Conservation (phyloP, 192 early-diverging fungal species). For the Coemansia sp. region DNA sequence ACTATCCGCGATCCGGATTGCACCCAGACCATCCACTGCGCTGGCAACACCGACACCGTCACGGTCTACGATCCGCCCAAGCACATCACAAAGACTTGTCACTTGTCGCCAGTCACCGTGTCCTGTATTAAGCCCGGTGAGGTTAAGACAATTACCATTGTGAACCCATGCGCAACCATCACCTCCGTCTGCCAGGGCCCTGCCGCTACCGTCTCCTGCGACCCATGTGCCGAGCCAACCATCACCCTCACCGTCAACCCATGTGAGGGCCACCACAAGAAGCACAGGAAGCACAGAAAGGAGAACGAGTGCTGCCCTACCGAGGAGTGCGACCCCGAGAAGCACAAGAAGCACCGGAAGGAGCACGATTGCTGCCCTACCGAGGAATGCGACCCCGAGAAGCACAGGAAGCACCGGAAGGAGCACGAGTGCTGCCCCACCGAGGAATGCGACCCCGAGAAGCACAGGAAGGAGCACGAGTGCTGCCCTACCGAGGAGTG, state of each 20-base stretch:
- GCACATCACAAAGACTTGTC: constrained; percentile 45
- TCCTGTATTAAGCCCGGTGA: constrained; percentile 47
- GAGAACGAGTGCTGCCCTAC: constrained; percentile 4
- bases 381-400: constrained; percentile 21
- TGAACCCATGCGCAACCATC: constrained; percentile 40
- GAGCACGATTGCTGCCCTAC: background rate
- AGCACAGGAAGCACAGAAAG: constrained; percentile 28
- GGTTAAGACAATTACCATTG: constrained; percentile 45
- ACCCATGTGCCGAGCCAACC: constrained; percentile 37
- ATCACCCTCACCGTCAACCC: constrained; percentile 51
- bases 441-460: constrained; percentile 15
- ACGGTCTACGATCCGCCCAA: constrained; percentile 30
- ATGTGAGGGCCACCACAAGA: constrained; percentile 35
- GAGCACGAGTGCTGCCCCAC: constrained; percentile 4
- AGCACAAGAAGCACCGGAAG: constrained; percentile 15
- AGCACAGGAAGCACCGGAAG: constrained; percentile 26
- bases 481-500: constrained; percentile 12
- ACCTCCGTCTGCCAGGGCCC: constrained; percentile 34
- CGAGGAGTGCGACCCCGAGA: constrained; percentile 23
- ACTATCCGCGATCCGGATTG: constrained; percentile 33
- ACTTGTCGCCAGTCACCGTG: constrained; percentile 46
- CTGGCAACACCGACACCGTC: constrained; percentile 24
- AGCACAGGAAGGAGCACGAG: constrained; percentile 13
- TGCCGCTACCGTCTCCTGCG: constrained; percentile 27
- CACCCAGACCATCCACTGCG: constrained; percentile 35